These are phyloP conservation scores for Colletotrichum tanaceti DNA, from an alignment of 2,329 filamentous ascomycete genomes.

Conservation along the genomic window DNA sequence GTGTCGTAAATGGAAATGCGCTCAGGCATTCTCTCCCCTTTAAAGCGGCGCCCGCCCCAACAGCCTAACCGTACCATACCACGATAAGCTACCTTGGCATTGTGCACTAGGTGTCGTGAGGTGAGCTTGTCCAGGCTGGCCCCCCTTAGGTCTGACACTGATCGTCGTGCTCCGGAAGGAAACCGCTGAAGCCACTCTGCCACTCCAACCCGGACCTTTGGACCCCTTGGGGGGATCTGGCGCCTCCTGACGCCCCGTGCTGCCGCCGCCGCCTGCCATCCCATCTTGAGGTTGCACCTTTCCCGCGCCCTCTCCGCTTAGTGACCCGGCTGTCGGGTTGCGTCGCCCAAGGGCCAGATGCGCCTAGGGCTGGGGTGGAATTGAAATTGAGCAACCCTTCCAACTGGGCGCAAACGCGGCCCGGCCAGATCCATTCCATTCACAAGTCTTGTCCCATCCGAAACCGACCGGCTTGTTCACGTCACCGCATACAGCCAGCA, in stretches of 20 bases:
- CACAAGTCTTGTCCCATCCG: not conserved
- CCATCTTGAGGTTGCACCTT: slow-evolving; percentile 25
- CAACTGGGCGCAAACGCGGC: not conserved
- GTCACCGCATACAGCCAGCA: not conserved
- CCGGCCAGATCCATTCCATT: not conserved
- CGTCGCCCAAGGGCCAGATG: not conserved
- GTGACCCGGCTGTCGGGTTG: slow-evolving; percentile 33
- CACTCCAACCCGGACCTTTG: slow-evolving; percentile 27
- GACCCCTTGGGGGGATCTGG: slow-evolving; percentile 17
- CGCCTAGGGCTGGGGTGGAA: not conserved
- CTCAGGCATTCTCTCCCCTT: not conserved
- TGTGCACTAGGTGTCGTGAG: not conserved
- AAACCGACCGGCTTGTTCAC: not conserved
- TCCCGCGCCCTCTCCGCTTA: slow-evolving; percentile 10
- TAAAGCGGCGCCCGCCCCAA: not conserved
- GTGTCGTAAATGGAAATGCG: not conserved
- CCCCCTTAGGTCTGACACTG: slow-evolving; percentile 2
- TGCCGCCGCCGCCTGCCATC: slow-evolving; percentile 32
- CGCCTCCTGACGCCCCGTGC: slow-evolving; percentile 30
- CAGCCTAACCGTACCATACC: not conserved
- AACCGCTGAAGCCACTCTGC: slow-evolving; percentile 25
- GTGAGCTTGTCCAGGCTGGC: not conserved
- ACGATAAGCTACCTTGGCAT: slow-evolving; percentile 5
- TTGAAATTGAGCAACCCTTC: not conserved
- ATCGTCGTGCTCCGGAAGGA: slow-evolving; percentile 1